Evolutionary conservation across 345 rosid genomes (phyloP), one percentile per base, ranked within the genome.

Genomic region (Acer yangbiense): DNA sequence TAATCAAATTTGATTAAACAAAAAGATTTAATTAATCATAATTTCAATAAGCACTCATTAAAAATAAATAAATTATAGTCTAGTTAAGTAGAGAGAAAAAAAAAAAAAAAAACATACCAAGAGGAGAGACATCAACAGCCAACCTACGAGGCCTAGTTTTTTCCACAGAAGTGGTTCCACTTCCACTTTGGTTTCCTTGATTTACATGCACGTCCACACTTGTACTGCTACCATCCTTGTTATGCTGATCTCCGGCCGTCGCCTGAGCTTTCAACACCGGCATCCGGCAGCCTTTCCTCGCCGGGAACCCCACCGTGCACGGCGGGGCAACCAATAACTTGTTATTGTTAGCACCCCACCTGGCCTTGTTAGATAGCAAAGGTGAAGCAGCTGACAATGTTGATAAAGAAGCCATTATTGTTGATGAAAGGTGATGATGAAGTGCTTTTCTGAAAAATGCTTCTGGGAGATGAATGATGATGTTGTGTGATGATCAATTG

Each of bases 121-220:
- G 88, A 71, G 97, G 91, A 43, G 93, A 89, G 58, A 88, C 60
- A n/a, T 89, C 91, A 73, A 80, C 18, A 9, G 91, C 83, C 83
- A 68, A 32, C 13, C 85, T 84, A 41, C 78, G 83, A 25, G 94
- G 93, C 69, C 74, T n/a, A 60, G 4, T 78, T 78, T 75, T 85
- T 79, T 90, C 87, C 3, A 84, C 86, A 7, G 83, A 84, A 14
- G 82, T 78, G 11, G 82, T 78, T 1, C 10, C 72, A 61, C 54
- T n/a, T 2, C 50, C 50, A 46, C 50, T 46, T 73, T 79, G 88
- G 25, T 80, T 78, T 0, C 83, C 85, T 69, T 84, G 66, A 23
- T 81, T 78, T 72, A 81, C 86, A 0, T 89, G 84, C 54, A 94
- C 94, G 74, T 90, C 95, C 48, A 84, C 80, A 2, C 90, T 81